Conservation (phyloP, 192 early-diverging fungal species). For the Tieghemiomyces parasiticus region DNA sequence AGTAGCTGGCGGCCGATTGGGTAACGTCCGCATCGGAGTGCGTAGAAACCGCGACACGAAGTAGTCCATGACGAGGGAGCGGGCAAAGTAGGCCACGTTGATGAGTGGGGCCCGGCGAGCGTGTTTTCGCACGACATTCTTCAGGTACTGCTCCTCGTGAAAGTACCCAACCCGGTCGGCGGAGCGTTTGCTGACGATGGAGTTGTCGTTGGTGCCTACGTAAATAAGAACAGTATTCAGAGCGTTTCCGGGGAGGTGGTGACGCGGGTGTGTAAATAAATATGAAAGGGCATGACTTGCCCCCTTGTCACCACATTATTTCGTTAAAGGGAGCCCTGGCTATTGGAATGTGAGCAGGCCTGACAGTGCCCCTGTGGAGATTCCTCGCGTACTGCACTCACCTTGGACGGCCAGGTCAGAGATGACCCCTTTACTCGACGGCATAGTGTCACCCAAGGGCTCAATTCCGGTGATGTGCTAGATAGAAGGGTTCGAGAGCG, state of each 20-base stretch:
- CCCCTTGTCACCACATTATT: not conserved
- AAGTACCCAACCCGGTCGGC: slow-evolving; percentile 9
- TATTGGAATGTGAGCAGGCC: not conserved
- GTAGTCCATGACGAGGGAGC: slow-evolving; percentile 8
- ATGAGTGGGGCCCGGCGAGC: slow-evolving; percentile 6
- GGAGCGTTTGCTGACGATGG: slow-evolving; percentile 12
- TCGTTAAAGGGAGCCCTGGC: not conserved
- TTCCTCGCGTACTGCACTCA: not conserved
- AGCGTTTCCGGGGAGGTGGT: not conserved
- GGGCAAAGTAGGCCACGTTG: slow-evolving; percentile 12
- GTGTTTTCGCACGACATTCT: not conserved
- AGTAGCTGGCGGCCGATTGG: not conserved
- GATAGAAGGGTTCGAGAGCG: no score
- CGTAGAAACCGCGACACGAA: slow-evolving; percentile 9
- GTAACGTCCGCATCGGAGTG: not conserved
- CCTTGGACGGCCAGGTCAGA: slow-evolving; percentile 2
- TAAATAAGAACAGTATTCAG: no score
- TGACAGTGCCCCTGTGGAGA: not conserved
- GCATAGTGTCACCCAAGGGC: no score
- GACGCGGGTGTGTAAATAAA: not conserved
- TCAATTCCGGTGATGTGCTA: no score
- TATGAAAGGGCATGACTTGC: not conserved
- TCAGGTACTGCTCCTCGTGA: slow-evolving; percentile 5
- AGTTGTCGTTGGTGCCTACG: slow-evolving; percentile 11
- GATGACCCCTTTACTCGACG: no score